Conservation (phyloP, 169 alveolate genomes). For the Plasmodium adleri region DNA sequence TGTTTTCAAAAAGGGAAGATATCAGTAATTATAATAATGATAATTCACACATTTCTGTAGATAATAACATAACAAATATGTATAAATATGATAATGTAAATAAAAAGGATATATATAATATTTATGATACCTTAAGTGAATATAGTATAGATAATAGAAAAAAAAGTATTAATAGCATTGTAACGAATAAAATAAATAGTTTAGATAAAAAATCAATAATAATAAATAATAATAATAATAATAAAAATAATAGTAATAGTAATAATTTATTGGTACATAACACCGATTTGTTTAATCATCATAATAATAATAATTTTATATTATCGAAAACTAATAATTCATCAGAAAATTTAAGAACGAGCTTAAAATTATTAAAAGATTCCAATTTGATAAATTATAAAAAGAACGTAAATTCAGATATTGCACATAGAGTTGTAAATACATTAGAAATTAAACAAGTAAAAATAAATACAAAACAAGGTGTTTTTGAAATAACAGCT, state of each 20-base stretch:
- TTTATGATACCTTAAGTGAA: constrained; percentile 21
- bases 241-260: constrained; percentile 2
- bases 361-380: neutral
- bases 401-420: neutral
- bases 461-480: constrained; percentile 69
- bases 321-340: constrained; percentile 8
- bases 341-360: constrained; percentile 17
- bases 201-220: constrained; percentile 12
- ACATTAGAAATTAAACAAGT: constrained; percentile 64
- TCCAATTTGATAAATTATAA: constrained; percentile 1
- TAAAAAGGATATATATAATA: constrained; percentile 3
- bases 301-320: constrained; percentile 4
- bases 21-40: neutral
- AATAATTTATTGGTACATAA: neutral
- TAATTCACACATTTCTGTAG: neutral
- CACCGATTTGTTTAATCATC: too few relatives aligned
- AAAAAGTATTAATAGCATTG: constrained; percentile 7
- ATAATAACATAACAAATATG: neutral
- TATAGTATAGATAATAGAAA: constrained; percentile 7
- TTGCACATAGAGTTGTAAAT: constrained; percentile 22
- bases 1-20: neutral
- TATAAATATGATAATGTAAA: constrained; percentile 2
- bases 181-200: constrained; percentile 33
- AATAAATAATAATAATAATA: constrained; percentile 1
- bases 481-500: constrained; percentile 60